Evolutionary conservation across 1,139 yeast species (phyloP), one percentile per base, ranked within the genome.

Genomic region (Kazachstania sp.): DNA sequence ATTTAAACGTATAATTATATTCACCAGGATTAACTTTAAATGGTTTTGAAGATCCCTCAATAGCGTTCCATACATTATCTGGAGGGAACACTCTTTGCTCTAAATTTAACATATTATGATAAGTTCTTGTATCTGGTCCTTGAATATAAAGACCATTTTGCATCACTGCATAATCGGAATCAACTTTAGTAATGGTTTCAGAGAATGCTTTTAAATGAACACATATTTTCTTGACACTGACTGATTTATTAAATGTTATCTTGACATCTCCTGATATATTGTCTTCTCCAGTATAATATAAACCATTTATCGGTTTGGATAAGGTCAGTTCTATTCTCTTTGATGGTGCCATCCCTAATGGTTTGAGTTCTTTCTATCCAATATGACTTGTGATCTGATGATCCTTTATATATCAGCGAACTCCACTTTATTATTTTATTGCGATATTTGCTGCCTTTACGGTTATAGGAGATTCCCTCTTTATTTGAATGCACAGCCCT

Each of bases 61-160:
- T 36, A 6, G 61, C 63, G 49, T 57, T 49, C 59, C 61, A 56
- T 4, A 61, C 65, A 46, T 60, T 60, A 44, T 56, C 61, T 2
- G 66, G 64, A 3, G 66, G 66, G 40, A 63, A 61, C 5, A 61
- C 56, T 44, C 60, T 50, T 11, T 53, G 48, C 19, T 53, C 51
- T 16, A 53, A 30, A 35, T 51, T 51, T 4, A 60, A 43, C 13
- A 60, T 37, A 6, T 53, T 53, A 47, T 61, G 64, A 28, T 49
- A 52, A 5, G 65, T 54, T 43, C 54, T 50, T 40, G 53, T 56
- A 46, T 58, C 61, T 43, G 53, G 57, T 12, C 52, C 54, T 1
- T 62, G 62, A 19, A 54, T 51, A 49, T 57, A 45, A 47, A 56
- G 44, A 15, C 58, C 56, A 39, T 53, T 52, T 41, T 54, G 59